Base-by-base conservation (phyloP, 1,284 basidiomycete genomes). In the Cutaneotrichosporon spelunceum region DNA sequence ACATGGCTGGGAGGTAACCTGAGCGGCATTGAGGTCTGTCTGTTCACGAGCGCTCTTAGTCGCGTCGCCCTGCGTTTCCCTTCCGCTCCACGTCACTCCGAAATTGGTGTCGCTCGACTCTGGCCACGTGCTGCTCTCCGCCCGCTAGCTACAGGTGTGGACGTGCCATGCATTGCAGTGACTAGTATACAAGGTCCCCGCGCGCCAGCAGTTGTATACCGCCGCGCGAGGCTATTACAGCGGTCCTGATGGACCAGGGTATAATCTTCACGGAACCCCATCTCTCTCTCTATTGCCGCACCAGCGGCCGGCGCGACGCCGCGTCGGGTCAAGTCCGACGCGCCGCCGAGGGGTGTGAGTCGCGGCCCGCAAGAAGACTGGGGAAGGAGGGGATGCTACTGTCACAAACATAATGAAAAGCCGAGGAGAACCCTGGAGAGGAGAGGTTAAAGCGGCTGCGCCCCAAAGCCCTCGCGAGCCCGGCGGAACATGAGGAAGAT, bases 401-500 rank as follows among this genome's bases (percentile, higher is more conserved):
- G 58, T 64, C 66, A 67, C 66, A 67, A 62, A 67, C 66, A 66
- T 62, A 47, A 53, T 48, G 61, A 55, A 45, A 50, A 59, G 42
- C 52, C 53, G 39, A 53, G 29, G 42, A 44, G 33, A 63, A 50
- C 53, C 58, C 55, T 33, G 48, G 59, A 53, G 56, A 50, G 39
- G 53, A 29, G 33, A 29, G 30, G 30, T 30, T 59, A 66, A 58
- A 60, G 60, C 60, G 59, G 65, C 44, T 45, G 30, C 23, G 34
- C 16, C 27, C 64, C 66, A 60, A 69, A 67, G 60, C 62, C 64
- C 58, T 69, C 61, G 33, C 66, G 66, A 23, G 67, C 68, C 19
- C 63, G 66, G 11, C 70, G 68, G 62, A 78, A 77, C 55, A 78
- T 62, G 27, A 70, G 53, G 60, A 64, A 75, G 49, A 78, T 73